These are phyloP conservation scores for Amphicarpaea edgeworthii DNA, from an alignment of 306 rosid genomes.

Conservation along the genomic window DNA sequence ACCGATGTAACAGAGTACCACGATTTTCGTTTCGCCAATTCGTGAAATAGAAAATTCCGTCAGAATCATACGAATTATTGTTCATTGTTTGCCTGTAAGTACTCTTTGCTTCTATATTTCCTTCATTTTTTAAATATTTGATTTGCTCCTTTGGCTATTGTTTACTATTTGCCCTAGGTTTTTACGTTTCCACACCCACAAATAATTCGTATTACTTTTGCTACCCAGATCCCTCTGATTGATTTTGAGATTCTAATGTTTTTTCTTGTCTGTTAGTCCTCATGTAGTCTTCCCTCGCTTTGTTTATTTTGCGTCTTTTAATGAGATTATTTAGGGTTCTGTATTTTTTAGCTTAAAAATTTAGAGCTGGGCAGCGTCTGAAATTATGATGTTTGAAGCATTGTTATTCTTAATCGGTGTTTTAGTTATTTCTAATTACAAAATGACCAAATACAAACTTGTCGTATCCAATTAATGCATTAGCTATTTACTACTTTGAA, in stretches of 20 bases:
- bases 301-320: background rate
- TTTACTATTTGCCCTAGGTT: constrained; percentile 11
- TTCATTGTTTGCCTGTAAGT: background rate
- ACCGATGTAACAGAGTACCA: background rate
- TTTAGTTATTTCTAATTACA: too few species aligned
- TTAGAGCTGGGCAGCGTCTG: background rate
- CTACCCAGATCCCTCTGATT: background rate
- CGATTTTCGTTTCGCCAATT: background rate
- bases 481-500: background rate
- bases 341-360: background rate
- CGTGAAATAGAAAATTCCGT: background rate
- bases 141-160: background rate
- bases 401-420: background rate
- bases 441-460: background rate
- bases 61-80: background rate
- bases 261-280: background rate
- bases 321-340: constrained; percentile 12
- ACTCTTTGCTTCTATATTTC: background rate
- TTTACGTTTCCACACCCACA: background rate
- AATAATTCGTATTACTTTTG: background rate
- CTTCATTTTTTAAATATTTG: background rate
- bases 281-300: background rate
- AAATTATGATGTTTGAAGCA: background rate
- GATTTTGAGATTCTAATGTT: background rate
- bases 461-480: background rate